Evolutionary conservation across 805 yeast species (phyloP).

Genomic region (Ogataea henricii): DNA sequence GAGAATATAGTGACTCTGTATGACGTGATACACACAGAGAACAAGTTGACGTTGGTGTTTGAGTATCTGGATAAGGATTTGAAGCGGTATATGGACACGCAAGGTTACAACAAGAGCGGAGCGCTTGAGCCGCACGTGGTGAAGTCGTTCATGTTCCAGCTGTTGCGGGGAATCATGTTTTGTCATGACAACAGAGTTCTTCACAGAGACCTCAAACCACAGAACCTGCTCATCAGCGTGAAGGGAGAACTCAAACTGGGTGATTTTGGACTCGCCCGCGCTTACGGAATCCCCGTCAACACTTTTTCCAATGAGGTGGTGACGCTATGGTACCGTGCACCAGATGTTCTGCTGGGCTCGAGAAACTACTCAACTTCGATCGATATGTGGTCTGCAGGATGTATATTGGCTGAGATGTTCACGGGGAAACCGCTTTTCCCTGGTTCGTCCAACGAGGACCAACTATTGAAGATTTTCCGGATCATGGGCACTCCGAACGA

Average conservation of each 20-base stretch:
- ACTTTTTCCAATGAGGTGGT: constrained; percentile 98
- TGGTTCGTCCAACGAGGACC: constrained; percentile 95
- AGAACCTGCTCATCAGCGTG: constrained; percentile 81
- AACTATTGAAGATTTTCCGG: constrained; percentile 85
- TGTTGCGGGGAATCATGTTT: constrained; percentile 84
- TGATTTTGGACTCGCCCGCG: constrained; percentile 96
- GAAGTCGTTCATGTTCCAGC: constrained; percentile 91
- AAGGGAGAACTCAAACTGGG: constrained; percentile 94
- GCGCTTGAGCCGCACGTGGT: constrained; percentile 73
- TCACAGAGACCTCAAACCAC: constrained; percentile 91
- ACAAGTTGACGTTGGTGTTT: constrained; percentile 89
- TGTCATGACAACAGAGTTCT: constrained; percentile 85
- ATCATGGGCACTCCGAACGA: constrained; percentile 97
- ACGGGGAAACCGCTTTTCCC: constrained; percentile 97
- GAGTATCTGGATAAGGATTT: constrained; percentile 93
- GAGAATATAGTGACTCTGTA: constrained; percentile 89
- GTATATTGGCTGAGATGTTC: constrained; percentile 97
- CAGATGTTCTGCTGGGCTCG: constrained; percentile 93
- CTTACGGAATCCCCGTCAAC: constrained; percentile 96
- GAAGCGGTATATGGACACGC: constrained; percentile 90
- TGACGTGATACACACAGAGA: constrained; percentile 96
- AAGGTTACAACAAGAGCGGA: constrained; percentile 60
- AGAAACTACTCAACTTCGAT: constrained; percentile 95
- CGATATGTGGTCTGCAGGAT: constrained; percentile 98
- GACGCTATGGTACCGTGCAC: constrained; percentile 97